Evolutionary conservation across 1,284 basidiomycete species (phyloP).

Genomic region (Anthracocystis panici-leucophaei): DNA sequence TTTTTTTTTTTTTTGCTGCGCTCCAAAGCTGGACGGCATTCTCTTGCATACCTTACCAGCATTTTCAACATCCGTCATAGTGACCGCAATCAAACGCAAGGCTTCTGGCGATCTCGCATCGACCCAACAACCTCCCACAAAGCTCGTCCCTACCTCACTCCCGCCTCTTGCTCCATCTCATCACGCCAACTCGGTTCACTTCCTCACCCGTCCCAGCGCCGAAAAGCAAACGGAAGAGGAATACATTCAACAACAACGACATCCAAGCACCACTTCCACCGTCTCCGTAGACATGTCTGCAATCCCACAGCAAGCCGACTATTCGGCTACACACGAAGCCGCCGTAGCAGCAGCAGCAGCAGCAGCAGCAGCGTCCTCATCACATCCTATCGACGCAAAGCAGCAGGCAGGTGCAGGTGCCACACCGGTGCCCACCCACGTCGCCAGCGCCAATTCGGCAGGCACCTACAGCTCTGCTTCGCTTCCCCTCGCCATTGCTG

Average conservation of each 20-base stretch:
- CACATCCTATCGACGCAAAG: slow-evolving; percentile 21
- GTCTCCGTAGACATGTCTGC: slow-evolving; percentile 29
- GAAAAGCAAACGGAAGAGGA: neutral
- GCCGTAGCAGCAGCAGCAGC: slow-evolving; percentile 37
- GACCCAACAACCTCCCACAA: slow-evolving; percentile 17
- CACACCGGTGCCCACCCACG: slow-evolving; percentile 11
- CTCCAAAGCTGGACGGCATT: neutral
- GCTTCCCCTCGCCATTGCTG: slow-evolving; percentile 47
- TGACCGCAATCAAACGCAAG: slow-evolving; percentile 36
- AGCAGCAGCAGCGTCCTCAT: slow-evolving; percentile 14
- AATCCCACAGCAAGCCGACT: slow-evolving; percentile 31
- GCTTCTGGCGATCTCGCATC: slow-evolving; percentile 41
- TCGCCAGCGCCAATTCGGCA: slow-evolving; percentile 42
- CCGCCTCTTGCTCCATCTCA: slow-evolving; percentile 30
- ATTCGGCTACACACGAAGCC: slow-evolving; percentile 42
- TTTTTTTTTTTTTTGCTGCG: too few relatives aligned
- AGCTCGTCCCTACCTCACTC: neutral
- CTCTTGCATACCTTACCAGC: neutral
- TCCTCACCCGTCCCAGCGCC: neutral
- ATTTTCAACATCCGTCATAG: slow-evolving; percentile 11
- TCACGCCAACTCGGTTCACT: slow-evolving; percentile 16
- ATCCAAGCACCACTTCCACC: slow-evolving; percentile 6
- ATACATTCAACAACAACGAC: neutral
- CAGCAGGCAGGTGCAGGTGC: slow-evolving; percentile 17
- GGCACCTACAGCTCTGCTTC: slow-evolving; percentile 47